Percentiles rank a stretch among this genome's conserved stretches.
phyloP scores from a whole-genome alignment of 441 rosid species.

The Euphorbia schlechtendalii region DNA sequence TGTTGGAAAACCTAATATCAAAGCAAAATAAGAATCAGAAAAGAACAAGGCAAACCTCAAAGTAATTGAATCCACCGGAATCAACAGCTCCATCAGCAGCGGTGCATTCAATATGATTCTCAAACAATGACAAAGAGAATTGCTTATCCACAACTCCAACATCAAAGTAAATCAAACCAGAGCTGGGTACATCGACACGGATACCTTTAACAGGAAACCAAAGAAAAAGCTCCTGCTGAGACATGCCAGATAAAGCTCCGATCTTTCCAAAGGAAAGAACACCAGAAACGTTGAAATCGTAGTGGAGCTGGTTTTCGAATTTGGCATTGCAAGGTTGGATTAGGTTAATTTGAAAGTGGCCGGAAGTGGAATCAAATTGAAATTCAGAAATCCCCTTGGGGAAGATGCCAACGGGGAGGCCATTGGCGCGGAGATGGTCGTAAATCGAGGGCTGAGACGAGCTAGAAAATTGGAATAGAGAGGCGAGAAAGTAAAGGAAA shows the following conservation, averaged over 20 bases:
- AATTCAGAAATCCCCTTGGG: conserved; percentile 68
- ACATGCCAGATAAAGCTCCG: conserved; percentile 50
- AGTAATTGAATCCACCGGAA: not conserved
- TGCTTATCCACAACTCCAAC: conserved; percentile 87
- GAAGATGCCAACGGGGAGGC: conserved; percentile 74
- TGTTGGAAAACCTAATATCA: not conserved
- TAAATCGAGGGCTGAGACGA: conserved; percentile 35
- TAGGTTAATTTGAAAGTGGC: conserved; percentile 60
- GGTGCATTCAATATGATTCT: conserved; percentile 63
- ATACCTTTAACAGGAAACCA: conserved; percentile 84
- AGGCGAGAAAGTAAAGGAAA: conserved; percentile 14
- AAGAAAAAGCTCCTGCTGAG: conserved; percentile 71
- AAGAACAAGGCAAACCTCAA: conserved; percentile 27
- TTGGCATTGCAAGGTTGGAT: conserved; percentile 74
- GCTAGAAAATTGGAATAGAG: not conserved
- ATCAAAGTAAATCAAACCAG: conserved; percentile 84
- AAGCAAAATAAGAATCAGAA: not conserved
- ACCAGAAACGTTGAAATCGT: conserved; percentile 70
- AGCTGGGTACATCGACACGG: conserved; percentile 77
- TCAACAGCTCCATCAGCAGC: conserved; percentile 10
- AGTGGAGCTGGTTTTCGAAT: conserved; percentile 77
- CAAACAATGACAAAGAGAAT: conserved; percentile 75
- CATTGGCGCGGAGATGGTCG: conserved; percentile 48
- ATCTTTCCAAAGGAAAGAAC: conserved; percentile 46
- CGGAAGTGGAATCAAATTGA: conserved; percentile 35